These are phyloP conservation scores for Letharia lupina DNA, from an alignment of 495 filamentous ascomycete genomes.

Conservation along the genomic window DNA sequence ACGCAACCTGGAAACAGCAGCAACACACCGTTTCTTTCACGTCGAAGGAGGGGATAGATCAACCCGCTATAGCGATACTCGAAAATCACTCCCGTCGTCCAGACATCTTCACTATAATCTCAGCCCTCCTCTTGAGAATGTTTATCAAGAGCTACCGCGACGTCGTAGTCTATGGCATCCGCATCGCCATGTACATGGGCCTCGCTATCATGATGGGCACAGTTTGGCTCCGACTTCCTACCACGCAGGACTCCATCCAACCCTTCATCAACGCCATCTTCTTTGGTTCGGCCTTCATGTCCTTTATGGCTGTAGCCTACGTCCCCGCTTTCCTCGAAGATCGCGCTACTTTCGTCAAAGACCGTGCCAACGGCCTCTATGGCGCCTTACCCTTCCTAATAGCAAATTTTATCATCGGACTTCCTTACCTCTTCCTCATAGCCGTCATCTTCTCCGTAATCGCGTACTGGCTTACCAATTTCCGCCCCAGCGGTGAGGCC, in stretches of 20 bases:
- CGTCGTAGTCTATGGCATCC: constrained; percentile 71
- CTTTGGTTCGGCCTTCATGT: constrained; percentile 81
- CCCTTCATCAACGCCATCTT: constrained; percentile 75
- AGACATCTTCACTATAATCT: constrained; percentile 26
- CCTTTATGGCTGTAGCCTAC: constrained; percentile 84
- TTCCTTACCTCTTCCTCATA: constrained; percentile 73
- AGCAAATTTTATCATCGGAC: constrained; percentile 72
- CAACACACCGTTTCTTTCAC: neutral
- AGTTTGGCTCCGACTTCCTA: constrained; percentile 63
- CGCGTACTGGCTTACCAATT: constrained; percentile 72
- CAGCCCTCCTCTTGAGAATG: constrained; percentile 57
- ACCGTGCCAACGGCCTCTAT: constrained; percentile 74
- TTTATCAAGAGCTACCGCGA: constrained; percentile 78
- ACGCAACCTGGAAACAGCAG: neutral
- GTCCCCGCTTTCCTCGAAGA: constrained; percentile 78
- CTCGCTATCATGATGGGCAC: constrained; percentile 84
- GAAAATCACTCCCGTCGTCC: neutral
- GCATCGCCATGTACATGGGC: constrained; percentile 73
- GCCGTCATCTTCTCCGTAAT: constrained; percentile 63
- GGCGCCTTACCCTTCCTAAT: constrained; percentile 62
- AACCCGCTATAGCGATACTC: neutral
- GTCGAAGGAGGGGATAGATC: neutral
- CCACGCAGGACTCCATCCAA: constrained; percentile 59
- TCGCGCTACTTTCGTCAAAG: constrained; percentile 61
- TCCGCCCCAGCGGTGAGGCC: constrained; percentile 52